A percentile compares a stretch with the other conserved stretches of the same genome.
Conservation (phyloP, 208 protist genomes). For the Trypanosoma vivax region DNA sequence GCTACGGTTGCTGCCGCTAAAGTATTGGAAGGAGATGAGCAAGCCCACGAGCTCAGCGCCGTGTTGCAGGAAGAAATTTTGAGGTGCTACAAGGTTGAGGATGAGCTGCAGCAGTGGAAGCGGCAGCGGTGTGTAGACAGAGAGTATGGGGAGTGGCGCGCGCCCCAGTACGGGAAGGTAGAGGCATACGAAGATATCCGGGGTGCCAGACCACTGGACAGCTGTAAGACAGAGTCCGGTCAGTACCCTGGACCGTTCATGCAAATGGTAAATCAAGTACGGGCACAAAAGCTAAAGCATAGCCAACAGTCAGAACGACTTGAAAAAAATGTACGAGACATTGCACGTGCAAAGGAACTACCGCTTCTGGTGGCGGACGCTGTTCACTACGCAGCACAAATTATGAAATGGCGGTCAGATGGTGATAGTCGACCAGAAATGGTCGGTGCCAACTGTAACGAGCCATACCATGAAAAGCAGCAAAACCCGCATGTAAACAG, state of each 20-base stretch:
- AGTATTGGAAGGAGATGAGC: neutral
- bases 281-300: conserved; percentile 7
- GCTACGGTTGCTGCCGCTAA: neutral
- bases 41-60: neutral
- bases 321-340: conserved; percentile 4
- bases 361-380: conserved; percentile 31
- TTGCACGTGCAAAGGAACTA: conserved; percentile 13
- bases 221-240: neutral
- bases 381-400: conserved; percentile 24
- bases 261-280: conserved; percentile 5
- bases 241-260: neutral
- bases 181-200: neutral
- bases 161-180: neutral
- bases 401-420: conserved; percentile 11
- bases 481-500: neutral
- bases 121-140: neutral
- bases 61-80: conserved; percentile 15
- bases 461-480: neutral
- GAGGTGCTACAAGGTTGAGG: conserved; percentile 21
- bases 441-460: too few relatives aligned
- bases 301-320: neutral
- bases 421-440: too few relatives aligned
- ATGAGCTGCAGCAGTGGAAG: conserved; percentile 1
- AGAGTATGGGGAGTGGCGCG: neutral
- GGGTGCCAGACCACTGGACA: neutral